Base-by-base conservation (phyloP, 306 rosid species). In the Begonia peltatifolia region DNA sequence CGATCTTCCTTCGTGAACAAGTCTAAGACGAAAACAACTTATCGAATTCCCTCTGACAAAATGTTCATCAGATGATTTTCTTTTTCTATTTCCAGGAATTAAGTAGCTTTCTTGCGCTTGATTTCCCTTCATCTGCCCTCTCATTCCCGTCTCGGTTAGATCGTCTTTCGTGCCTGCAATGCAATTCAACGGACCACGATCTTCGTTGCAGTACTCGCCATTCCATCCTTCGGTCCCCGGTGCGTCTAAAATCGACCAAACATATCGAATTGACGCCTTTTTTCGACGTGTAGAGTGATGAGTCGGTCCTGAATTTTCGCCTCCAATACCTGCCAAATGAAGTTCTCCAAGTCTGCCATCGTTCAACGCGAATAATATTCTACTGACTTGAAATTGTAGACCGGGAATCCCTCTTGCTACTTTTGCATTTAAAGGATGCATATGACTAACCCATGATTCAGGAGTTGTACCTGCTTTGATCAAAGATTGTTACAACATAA, bases 161-260 rank as follows among this genome's bases (percentile, higher is more conserved):
- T 81, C 97, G 50, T 88, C 87, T 67, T 77, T 88, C 47, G 59
- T 76, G 4, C 97, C 95, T 14, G 63, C 46, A 50, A 82, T 50
- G 56, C 97, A 89, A 68, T 89, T 89, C 49, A 78, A 65, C 1
- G 87, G 93, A 52, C 97, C 95, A 6, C 79, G 89, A 11, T 77
- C 83, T 56, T 82, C 90, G 10, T 80, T 80, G 65, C 97, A 89
- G 57, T 82, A 89, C 62, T 89, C 95, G 50, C 80, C 84, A 72
- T 84, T 89, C 97, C 97, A 89, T n/a, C 97, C 97, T 79, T 89
- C 95, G 18, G 81, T 77, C 60, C 79, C 95, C 9, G 95, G 97
- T 5, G 73, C 81, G 50, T 84, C 97, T 55, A 89, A 42, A 63
- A 82, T 53, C 23, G 95, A 71, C 97, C 97, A 89, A 64, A 79